Conservation (phyloP, 805 yeast species). For the Candida sakaeoensis region DNA sequence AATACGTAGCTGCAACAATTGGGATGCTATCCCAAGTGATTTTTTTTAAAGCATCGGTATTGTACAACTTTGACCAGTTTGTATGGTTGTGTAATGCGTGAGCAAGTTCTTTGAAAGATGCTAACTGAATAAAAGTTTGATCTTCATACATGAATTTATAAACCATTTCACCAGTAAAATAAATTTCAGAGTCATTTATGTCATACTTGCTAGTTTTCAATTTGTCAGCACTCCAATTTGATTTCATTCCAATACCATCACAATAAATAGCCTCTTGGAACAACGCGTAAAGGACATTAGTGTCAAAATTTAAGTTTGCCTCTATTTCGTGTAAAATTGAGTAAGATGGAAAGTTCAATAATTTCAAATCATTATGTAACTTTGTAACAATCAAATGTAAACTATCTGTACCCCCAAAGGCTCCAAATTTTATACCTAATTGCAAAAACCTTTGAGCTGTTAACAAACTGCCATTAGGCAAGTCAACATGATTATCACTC, state of each 20-base stretch:
- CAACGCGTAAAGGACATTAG: conserved; percentile 52
- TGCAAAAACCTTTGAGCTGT: conserved; percentile 51
- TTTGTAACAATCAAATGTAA: conserved; percentile 44
- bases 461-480: conserved; percentile 52
- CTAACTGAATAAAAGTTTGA: conserved; percentile 33
- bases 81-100: conserved; percentile 28
- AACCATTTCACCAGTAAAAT: conserved; percentile 56
- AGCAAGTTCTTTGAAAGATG: conserved; percentile 39
- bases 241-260: conserved; percentile 30
- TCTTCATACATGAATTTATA: conserved; percentile 50
- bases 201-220: conserved; percentile 20
- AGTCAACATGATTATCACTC: conserved; percentile 19
- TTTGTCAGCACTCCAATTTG: conserved; percentile 51
- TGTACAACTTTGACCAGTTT: conserved; percentile 37
- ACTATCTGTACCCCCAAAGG: conserved; percentile 45
- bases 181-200: conserved; percentile 22
- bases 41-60: conserved; percentile 22
- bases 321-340: conserved; percentile 31
- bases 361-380: conserved; percentile 35
- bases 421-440: conserved; percentile 51
- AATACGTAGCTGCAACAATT: conserved; percentile 49
- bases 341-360: conserved; percentile 36
- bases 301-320: conserved; percentile 41
- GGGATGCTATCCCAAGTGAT: conserved; percentile 36
- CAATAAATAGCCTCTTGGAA: conserved; percentile 59